Percentiles rank a stretch among this genome's conserved stretches.
Evolutionary conservation across 2,329 filamentous ascomycete species (phyloP).

Genomic region (Penicillium sp.): DNA sequence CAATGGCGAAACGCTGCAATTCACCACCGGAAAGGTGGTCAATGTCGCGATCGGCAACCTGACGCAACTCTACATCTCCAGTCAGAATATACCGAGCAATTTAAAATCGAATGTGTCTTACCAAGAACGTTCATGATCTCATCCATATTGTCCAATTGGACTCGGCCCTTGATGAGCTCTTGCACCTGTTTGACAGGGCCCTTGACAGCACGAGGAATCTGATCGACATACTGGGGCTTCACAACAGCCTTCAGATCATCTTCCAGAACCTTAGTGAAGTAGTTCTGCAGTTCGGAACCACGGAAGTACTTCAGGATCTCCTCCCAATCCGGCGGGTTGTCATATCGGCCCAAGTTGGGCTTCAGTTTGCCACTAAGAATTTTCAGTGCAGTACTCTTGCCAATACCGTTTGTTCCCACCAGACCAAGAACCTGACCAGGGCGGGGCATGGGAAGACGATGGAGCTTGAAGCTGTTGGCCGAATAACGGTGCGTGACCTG

Average conservation of each 20-base stretch:
- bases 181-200: slow-evolving; percentile 73
- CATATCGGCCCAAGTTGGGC: slow-evolving; percentile 89
- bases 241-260: slow-evolving; percentile 96
- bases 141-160: slow-evolving; percentile 71
- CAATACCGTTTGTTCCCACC: slow-evolving; percentile 99
- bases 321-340: slow-evolving; percentile 98
- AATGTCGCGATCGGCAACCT: slow-evolving; percentile 89
- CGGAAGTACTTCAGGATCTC: slow-evolving; percentile 98
- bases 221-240: slow-evolving; percentile 98
- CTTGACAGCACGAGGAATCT: slow-evolving; percentile 89
- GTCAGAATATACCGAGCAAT: slow-evolving; percentile 12
- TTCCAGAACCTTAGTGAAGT: slow-evolving; percentile 97
- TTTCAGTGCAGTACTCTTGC: slow-evolving; percentile 99
- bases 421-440: slow-evolving; percentile 93
- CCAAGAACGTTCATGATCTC: slow-evolving; percentile 74
- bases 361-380: slow-evolving; percentile 98
- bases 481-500: slow-evolving; percentile 98
- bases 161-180: slow-evolving; percentile 67
- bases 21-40: slow-evolving; percentile 90
- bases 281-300: slow-evolving; percentile 96
- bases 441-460: slow-evolving; percentile 89
- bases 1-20: slow-evolving; percentile 95
- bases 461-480: slow-evolving; percentile 99
- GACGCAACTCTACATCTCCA: slow-evolving; percentile 61
- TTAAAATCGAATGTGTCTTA: slow-evolving; percentile 25